phyloP scores from a whole-genome alignment of 2,329 filamentous ascomycete species.

The Nothomitra cinnamomea region DNA sequence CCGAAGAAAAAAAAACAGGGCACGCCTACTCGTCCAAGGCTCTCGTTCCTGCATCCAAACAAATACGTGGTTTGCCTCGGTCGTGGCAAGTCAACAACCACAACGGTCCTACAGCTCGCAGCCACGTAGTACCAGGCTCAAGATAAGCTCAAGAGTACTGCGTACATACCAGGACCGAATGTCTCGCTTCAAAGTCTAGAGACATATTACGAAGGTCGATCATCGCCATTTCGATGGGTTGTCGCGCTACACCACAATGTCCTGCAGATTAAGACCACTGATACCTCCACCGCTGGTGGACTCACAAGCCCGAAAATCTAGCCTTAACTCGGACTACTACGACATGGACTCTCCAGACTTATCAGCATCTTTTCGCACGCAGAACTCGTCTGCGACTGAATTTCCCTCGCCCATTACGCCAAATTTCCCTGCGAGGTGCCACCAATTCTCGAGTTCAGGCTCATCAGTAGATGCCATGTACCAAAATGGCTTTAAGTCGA shows the following conservation, averaged over 20 bases:
- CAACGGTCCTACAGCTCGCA: conserved; percentile 2
- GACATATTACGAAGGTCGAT: conserved; percentile 1
- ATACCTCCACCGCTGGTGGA: conserved; percentile 37
- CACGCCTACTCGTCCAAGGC: background rate
- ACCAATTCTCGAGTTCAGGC: conserved; percentile 53
- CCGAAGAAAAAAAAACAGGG: background rate
- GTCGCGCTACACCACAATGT: conserved; percentile 20
- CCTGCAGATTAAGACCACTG: conserved; percentile 34
- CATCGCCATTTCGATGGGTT: conserved; percentile 2
- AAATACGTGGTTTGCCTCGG: conserved; percentile 4
- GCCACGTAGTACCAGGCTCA: conserved; percentile 2
- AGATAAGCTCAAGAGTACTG: conserved; percentile 2
- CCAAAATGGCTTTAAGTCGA: conserved; percentile 39
- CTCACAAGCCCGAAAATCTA: conserved; percentile 17
- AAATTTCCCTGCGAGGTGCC: conserved; percentile 47
- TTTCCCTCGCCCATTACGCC: conserved; percentile 53
- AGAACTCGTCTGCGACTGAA: conserved; percentile 42
- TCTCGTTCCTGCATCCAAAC: conserved; percentile 5
- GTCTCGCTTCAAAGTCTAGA: conserved; percentile 1
- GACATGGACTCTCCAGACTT: conserved; percentile 9
- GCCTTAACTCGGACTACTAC: background rate
- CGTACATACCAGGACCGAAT: background rate
- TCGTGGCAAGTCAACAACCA: conserved; percentile 3
- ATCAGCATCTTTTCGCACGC: conserved; percentile 15
- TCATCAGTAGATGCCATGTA: conserved; percentile 55